Evolutionary conservation across 305 asterid genomes (phyloP).

Genomic region (Fraxinus floribunda): DNA sequence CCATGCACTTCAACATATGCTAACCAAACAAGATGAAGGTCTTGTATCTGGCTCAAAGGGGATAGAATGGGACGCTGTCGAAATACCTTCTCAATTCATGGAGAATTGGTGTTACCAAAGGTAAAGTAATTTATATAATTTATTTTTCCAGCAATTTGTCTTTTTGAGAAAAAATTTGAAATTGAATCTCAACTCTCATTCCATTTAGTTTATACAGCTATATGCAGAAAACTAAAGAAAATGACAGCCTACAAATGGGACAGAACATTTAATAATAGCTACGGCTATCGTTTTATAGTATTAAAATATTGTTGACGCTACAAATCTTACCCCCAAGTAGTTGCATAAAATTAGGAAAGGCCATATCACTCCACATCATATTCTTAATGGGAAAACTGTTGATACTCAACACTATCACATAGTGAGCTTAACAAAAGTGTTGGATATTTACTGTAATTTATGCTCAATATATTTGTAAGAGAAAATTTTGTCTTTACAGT

Average conservation of each 20-base stretch:
- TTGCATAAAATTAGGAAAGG: background rate
- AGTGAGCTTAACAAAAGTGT: background rate
- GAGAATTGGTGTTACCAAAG: conserved; percentile 91
- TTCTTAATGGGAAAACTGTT: background rate
- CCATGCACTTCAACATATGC: conserved; percentile 82
- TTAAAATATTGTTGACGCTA: background rate
- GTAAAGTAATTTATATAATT: conserved; percentile 25
- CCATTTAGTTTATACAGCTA: background rate
- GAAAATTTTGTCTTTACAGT: background rate
- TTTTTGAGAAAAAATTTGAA: background rate
- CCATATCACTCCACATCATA: background rate
- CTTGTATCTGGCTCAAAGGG: conserved; percentile 69
- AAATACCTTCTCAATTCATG: conserved; percentile 78
- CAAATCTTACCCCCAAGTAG: background rate
- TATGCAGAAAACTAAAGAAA: background rate
- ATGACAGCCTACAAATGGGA: background rate
- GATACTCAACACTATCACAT: background rate
- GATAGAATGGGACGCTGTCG: conserved; percentile 87
- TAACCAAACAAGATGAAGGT: conserved; percentile 82
- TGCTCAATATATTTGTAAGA: background rate
- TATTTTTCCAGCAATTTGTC: background rate
- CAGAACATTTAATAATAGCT: background rate
- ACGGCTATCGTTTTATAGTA: background rate
- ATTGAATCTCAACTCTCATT: background rate
- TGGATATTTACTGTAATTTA: background rate